Conservation (phyloP, 306 rosid species). For the Nissolia schottii region DNA sequence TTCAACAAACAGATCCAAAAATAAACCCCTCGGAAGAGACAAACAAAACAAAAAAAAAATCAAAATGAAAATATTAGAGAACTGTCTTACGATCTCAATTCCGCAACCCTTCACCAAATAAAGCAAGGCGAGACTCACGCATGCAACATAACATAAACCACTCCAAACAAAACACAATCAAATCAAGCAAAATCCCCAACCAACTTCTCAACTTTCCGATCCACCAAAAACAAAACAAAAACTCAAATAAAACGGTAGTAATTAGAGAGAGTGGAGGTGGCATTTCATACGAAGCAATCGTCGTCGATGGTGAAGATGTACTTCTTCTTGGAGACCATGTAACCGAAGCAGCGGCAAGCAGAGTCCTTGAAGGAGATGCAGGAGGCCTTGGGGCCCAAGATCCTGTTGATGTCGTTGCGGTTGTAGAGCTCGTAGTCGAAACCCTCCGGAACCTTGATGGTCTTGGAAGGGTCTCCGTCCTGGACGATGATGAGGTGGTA, state of each 20-base stretch:
- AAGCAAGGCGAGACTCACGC: too few relatives aligned
- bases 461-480: constrained; percentile 75
- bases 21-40: too few relatives aligned
- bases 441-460: constrained; percentile 62
- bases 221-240: background rate
- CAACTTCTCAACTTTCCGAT: too few relatives aligned
- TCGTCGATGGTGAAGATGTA: constrained; percentile 83
- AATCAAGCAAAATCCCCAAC: background rate
- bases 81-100: background rate
- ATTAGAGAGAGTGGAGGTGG: background rate
- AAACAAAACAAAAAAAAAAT: background rate
- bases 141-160: too few relatives aligned
- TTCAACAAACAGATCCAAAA: background rate
- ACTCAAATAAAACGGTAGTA: background rate
- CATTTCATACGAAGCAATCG: constrained; percentile 72
- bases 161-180: background rate
- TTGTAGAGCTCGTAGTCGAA: constrained; percentile 75
- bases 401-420: constrained; percentile 69
- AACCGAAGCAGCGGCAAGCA: constrained; percentile 82
- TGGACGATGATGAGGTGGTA: constrained; percentile 79
- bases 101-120: background rate
- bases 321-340: constrained; percentile 88
- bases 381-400: constrained; percentile 73
- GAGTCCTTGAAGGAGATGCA: constrained; percentile 92
- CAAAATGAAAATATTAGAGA: background rate